Conservation (phyloP, 225 moss, liverwort and hornwort species). For the Lunularia cruciata region DNA sequence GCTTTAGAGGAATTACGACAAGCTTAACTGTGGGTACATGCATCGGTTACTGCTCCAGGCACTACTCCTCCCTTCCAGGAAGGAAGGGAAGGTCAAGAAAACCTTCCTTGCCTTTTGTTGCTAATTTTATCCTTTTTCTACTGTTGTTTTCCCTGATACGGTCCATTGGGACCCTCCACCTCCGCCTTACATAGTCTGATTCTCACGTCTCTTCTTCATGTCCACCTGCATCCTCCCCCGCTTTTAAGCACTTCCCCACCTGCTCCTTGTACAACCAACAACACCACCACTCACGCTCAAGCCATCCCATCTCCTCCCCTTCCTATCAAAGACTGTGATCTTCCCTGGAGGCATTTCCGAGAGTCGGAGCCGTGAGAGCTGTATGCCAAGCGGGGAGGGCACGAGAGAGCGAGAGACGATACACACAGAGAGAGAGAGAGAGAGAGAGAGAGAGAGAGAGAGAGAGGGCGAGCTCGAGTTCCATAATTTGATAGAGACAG, state of each 20-base stretch:
- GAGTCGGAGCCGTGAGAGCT: no score
- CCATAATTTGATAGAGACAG: no score
- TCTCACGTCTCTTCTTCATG: slow-evolving; percentile 12
- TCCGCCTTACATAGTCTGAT: slow-evolving; percentile 3
- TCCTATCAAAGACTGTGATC: background rate
- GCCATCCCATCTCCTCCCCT: background rate
- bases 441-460: background rate
- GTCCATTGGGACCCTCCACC: background rate
- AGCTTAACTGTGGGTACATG: no score
- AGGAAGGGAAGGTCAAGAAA: background rate
- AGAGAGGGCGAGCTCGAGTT: no score
- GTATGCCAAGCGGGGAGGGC: no score
- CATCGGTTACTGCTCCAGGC: no score
- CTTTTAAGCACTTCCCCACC: background rate
- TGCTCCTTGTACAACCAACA: background rate
- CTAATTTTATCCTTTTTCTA: slow-evolving; percentile 1
- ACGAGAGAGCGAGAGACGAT: background rate
- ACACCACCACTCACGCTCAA: background rate
- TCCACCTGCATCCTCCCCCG: background rate
- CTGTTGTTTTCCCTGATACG: slow-evolving; percentile 7
- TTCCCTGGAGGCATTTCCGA: background rate
- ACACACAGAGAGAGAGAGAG: background rate
- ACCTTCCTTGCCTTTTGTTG: background rate
- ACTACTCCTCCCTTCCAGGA: background rate
- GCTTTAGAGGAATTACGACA: background rate